Evolutionary conservation across 2,329 filamentous ascomycete species (phyloP).

Genomic region (Botrytis fabae): DNA sequence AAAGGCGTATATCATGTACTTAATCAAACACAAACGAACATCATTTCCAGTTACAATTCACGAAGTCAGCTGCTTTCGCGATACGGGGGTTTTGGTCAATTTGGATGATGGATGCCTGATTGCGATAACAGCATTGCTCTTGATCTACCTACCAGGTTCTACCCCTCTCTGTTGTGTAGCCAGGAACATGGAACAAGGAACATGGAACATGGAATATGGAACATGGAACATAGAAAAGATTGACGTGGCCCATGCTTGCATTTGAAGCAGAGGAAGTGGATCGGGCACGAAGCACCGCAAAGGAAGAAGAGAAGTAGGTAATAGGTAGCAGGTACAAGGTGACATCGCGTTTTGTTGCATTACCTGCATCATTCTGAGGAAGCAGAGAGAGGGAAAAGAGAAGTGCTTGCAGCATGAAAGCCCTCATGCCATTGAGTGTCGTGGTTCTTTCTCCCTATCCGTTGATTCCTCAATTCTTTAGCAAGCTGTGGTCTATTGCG

Average conservation of each 20-base stretch:
- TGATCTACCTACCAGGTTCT: neutral
- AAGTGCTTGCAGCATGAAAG: neutral
- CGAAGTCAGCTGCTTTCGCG: constrained; percentile 1
- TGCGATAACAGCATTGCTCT: neutral
- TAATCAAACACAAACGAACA: neutral
- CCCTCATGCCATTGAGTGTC: neutral
- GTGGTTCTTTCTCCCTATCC: neutral
- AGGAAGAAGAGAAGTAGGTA: neutral
- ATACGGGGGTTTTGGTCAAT: neutral
- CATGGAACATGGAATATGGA: neutral
- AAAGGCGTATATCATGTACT: neutral
- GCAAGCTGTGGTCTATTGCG: neutral
- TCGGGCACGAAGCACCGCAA: neutral
- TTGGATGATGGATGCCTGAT: neutral
- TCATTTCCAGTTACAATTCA: neutral
- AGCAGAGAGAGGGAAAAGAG: neutral
- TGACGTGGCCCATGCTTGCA: neutral
- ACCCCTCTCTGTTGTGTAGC: neutral
- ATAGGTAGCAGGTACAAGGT: neutral
- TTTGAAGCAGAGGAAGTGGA: neutral
- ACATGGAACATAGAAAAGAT: neutral
- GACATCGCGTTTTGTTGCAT: neutral
- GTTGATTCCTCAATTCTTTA: neutral
- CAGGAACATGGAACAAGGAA: constrained; percentile 1
- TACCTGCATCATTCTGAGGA: neutral